A percentile compares a stretch with the other conserved stretches of the same genome.
Conservation (phyloP, 2,329 filamentous ascomycete species). For the Penicillium sp. region DNA sequence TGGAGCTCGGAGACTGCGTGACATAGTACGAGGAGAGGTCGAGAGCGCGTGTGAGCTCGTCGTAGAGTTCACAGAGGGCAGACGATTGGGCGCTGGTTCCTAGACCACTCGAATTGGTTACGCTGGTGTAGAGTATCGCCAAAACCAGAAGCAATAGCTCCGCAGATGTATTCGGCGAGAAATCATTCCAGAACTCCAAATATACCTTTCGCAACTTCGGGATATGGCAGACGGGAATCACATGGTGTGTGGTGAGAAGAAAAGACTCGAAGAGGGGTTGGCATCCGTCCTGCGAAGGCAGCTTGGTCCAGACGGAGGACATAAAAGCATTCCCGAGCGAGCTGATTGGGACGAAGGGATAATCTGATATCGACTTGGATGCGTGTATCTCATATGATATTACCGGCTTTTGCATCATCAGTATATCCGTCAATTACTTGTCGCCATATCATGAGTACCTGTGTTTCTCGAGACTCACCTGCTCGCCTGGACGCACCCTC, state of each 20-base stretch:
- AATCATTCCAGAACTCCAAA: background rate
- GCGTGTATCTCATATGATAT: background rate
- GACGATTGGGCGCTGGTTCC: background rate
- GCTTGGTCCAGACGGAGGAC: background rate
- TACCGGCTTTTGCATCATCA: background rate
- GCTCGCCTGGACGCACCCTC: too few relatives aligned
- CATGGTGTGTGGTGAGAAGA: background rate
- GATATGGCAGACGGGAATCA: background rate
- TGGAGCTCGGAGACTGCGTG: background rate
- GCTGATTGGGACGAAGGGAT: background rate
- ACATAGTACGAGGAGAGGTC: background rate
- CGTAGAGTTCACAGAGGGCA: background rate
- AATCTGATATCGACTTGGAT: background rate
- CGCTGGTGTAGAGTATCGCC: background rate
- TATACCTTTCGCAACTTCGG: background rate
- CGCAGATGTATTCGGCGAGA: background rate
- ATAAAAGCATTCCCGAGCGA: background rate
- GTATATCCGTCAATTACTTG: background rate
- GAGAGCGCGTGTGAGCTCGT: background rate
- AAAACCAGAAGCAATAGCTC: background rate
- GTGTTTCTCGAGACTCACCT: background rate
- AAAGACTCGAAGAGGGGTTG: background rate
- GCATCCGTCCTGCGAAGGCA: background rate
- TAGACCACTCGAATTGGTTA: background rate
- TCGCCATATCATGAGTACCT: background rate